These are phyloP conservation scores for Novakomyces olei DNA, from an alignment of 805 yeast genomes.

Conservation along the genomic window DNA sequence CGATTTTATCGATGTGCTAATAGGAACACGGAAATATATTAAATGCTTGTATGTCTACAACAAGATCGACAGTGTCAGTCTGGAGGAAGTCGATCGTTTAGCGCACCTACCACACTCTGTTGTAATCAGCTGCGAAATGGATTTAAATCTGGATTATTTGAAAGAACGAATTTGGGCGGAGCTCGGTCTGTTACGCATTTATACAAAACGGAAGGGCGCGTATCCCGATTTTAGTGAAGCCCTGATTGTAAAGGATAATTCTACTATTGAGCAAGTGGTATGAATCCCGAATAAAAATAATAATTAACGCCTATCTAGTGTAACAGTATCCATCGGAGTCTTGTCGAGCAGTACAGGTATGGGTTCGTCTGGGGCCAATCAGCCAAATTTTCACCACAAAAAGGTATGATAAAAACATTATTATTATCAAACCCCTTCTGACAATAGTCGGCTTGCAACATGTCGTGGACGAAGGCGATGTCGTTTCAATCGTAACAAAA, in stretches of 20 bases:
- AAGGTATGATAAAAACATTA: too few species aligned
- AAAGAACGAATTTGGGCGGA: conserved; percentile 88
- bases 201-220: conserved; percentile 53
- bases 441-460: conserved; percentile 85
- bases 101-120: conserved; percentile 85
- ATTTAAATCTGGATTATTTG: conserved; percentile 66
- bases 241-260: conserved; percentile 61
- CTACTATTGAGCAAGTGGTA: conserved; percentile 63
- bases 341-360: conserved; percentile 76
- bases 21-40: conserved; percentile 66
- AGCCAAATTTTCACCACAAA: conserved; percentile 87
- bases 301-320: too few species aligned
- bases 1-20: conserved; percentile 77
- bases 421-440: too few species aligned
- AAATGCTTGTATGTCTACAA: conserved; percentile 86
- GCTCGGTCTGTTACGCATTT: conserved; percentile 54
- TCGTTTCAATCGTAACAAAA: conserved; percentile 73
- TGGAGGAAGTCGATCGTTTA: conserved; percentile 79
- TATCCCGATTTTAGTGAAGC: conserved; percentile 72
- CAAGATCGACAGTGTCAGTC: conserved; percentile 82
- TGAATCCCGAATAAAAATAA: too few species aligned
- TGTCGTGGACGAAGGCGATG: conserved; percentile 76
- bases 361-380: conserved; percentile 94
- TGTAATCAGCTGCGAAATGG: conserved; percentile 81
- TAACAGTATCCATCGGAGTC: conserved; percentile 77